A percentile compares a stretch with the other conserved stretches of the same genome.
Evolutionary conservation across 768 basidiomycete species (phyloP).

Genomic region (Tylopilus subfusipes): DNA sequence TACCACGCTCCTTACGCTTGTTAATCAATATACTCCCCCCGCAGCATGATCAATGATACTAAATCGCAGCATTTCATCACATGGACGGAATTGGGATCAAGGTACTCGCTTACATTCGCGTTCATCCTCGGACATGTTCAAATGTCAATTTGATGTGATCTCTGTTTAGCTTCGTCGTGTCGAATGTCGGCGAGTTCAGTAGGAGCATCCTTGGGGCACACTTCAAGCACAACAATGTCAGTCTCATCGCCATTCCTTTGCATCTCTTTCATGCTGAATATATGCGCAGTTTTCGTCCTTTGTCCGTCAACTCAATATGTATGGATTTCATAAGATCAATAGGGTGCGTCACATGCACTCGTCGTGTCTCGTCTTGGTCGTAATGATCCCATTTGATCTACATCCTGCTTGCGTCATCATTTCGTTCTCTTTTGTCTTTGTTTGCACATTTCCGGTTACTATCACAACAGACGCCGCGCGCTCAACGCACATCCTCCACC

Average conservation of each 20-base stretch:
- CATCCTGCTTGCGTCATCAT: background rate
- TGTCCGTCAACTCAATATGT: slow-evolving; percentile 94
- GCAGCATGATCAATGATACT: slow-evolving; percentile 82
- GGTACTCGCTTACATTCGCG: slow-evolving; percentile 27
- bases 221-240: slow-evolving; percentile 87
- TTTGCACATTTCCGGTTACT: slow-evolving; percentile 3
- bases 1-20: background rate
- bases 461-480: slow-evolving; percentile 63
- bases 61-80: slow-evolving; percentile 77
- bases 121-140: background rate
- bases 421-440: background rate
- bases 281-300: slow-evolving; percentile 80
- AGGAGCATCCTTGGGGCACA: slow-evolving; percentile 80
- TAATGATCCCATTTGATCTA: slow-evolving; percentile 11
- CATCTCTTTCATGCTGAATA: slow-evolving; percentile 8
- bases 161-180: slow-evolving; percentile 65
- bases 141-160: background rate
- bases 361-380: background rate
- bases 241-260: slow-evolving; percentile 29
- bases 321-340: slow-evolving; percentile 93
- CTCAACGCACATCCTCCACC: slow-evolving; percentile 75
- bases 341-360: slow-evolving; percentile 46
- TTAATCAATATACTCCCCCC: background rate
- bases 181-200: slow-evolving; percentile 83
- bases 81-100: slow-evolving; percentile 80